Percentiles rank a stretch among this genome's conserved stretches.
Conservation (phyloP, 2,329 filamentous ascomycete species). For the Pyrenochaeta sp. region DNA sequence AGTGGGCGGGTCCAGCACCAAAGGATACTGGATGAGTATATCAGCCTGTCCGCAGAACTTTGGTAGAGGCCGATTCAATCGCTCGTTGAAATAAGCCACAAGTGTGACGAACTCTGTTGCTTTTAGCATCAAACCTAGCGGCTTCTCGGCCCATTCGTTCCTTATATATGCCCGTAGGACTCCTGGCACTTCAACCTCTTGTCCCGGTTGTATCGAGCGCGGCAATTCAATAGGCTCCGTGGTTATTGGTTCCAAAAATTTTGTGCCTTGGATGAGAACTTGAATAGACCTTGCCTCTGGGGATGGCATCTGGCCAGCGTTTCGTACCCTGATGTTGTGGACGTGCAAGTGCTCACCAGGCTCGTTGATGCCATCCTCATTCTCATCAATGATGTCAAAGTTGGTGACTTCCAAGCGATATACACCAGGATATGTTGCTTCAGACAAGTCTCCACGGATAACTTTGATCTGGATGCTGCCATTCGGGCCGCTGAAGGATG, state of each 20-base stretch:
- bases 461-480: slow-evolving; percentile 19
- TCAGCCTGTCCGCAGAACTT: slow-evolving; percentile 5
- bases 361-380: slow-evolving; percentile 21
- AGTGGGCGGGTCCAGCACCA: slow-evolving; percentile 12
- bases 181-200: slow-evolving; percentile 10
- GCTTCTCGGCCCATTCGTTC: slow-evolving; percentile 11
- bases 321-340: slow-evolving; percentile 17
- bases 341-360: slow-evolving; percentile 21
- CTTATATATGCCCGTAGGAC: slow-evolving; percentile 12
- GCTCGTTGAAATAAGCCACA: slow-evolving; percentile 12
- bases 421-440: slow-evolving; percentile 16
- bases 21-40: slow-evolving; percentile 12
- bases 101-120: slow-evolving; percentile 3
- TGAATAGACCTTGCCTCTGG: slow-evolving; percentile 3
- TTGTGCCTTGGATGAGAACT: slow-evolving; percentile 1
- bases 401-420: slow-evolving; percentile 17
- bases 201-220: slow-evolving; percentile 11
- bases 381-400: slow-evolving; percentile 24
- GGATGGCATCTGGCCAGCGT: slow-evolving; percentile 24
- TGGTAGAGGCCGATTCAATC: slow-evolving; percentile 10
- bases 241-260: slow-evolving; percentile 11
- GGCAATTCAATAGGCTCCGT: slow-evolving; percentile 10
- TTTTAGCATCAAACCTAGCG: slow-evolving; percentile 1
- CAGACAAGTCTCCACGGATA: slow-evolving; percentile 14
- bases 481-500: slow-evolving; percentile 4